Conservation (phyloP, 768 basidiomycete species). For the Pholiota microspora region DNA sequence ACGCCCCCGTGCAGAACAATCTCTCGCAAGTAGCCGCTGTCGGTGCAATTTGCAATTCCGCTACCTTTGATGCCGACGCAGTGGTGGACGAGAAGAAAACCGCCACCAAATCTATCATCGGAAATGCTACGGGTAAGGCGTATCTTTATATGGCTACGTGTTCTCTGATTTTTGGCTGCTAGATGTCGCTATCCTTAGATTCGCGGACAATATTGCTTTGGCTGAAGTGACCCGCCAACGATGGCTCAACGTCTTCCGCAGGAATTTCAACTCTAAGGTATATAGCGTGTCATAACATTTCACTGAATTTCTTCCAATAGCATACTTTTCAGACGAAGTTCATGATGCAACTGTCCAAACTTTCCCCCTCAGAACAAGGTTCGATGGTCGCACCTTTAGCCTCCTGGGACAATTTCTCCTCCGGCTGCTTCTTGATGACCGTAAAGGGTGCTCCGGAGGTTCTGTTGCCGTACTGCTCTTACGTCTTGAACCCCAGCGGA, state of each 20-base stretch:
- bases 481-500: conserved; percentile 36
- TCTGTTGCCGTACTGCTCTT: conserved; percentile 38
- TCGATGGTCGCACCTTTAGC: conserved; percentile 20
- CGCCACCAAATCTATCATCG: conserved; percentile 31
- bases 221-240: conserved; percentile 24
- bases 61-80: conserved; percentile 33
- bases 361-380: conserved; percentile 14
- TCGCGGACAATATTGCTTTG: conserved; percentile 34
- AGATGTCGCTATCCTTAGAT: conserved; percentile 56
- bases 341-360: conserved; percentile 42
- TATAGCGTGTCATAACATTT: background rate
- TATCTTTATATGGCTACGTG: background rate
- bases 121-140: conserved; percentile 51
- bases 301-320: background rate
- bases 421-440: conserved; percentile 18
- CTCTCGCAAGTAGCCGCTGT: conserved; percentile 35
- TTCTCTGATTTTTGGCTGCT: conserved; percentile 7
- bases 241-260: conserved; percentile 35
- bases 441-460: conserved; percentile 47
- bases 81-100: conserved; percentile 18
- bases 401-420: conserved; percentile 22
- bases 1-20: conserved; percentile 11
- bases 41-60: conserved; percentile 52
- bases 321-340: conserved; percentile 43
- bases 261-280: conserved; percentile 40